A percentile compares a stretch with the other conserved stretches of the same genome.
These are phyloP conservation scores for Skeletonema potamos DNA, from an alignment of 108 stramenopile genomes.

Conservation along the genomic window DNA sequence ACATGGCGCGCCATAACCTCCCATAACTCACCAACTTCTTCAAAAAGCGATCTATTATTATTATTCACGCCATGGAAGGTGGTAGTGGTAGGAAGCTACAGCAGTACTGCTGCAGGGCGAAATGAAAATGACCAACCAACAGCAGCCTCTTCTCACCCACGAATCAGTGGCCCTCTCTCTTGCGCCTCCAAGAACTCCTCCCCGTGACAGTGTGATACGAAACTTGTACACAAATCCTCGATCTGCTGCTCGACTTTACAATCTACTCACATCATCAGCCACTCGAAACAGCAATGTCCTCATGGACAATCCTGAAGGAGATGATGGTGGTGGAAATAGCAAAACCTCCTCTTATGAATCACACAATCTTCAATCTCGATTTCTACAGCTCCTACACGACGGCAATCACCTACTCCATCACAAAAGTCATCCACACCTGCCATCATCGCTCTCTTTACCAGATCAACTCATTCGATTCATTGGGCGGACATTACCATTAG, in stretches of 20 bases:
- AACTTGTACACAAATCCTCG: constrained; percentile 16
- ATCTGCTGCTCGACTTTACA: not conserved
- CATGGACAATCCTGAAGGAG: not conserved
- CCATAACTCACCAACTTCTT: too few relatives aligned
- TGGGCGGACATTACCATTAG: constrained; percentile 50
- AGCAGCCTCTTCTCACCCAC: constrained; percentile 52
- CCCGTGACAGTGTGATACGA: constrained; percentile 40
- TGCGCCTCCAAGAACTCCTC: constrained; percentile 63
- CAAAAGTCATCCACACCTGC: constrained; percentile 60
- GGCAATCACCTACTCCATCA: constrained; percentile 5
- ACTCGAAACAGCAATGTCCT: not conserved
- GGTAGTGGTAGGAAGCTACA: too few relatives aligned
- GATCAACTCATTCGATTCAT: constrained; percentile 55
- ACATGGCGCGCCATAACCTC: too few relatives aligned
- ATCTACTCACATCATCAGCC: not conserved
- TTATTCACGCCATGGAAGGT: too few relatives aligned
- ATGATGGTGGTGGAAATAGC: constrained; percentile 3
- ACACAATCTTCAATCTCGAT: constrained; percentile 10
- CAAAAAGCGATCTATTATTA: too few relatives aligned
- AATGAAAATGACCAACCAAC: not conserved
- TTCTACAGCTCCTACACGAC: constrained; percentile 1
- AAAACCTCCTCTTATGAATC: constrained; percentile 13
- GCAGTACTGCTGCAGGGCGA: too few relatives aligned
- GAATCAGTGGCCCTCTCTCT: constrained; percentile 58
- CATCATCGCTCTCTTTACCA: constrained; percentile 37